phyloP scores from a whole-genome alignment of 73 alveolate species.

The Stentor coeruleus region DNA sequence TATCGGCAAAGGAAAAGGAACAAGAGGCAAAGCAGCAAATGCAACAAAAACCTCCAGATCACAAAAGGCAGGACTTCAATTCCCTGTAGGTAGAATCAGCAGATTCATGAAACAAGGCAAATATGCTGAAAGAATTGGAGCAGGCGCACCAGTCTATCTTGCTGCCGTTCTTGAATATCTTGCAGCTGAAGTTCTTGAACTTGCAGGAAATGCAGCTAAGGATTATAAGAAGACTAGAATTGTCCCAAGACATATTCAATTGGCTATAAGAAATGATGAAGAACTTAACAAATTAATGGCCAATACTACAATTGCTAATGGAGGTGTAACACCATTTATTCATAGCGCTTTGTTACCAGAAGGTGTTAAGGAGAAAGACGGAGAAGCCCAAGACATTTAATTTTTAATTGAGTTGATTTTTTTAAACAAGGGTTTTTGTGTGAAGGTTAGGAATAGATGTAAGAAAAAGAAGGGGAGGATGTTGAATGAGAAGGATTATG shows the following conservation, averaged over 20 bases:
- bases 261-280: conserved; percentile 53
- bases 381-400: too few relatives aligned
- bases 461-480: too few relatives aligned
- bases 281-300: conserved; percentile 63
- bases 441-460: too few relatives aligned
- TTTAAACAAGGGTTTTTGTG: too few relatives aligned
- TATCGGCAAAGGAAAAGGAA: conserved; percentile 16
- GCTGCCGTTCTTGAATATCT: conserved; percentile 74
- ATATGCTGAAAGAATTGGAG: too few relatives aligned
- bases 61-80: conserved; percentile 68
- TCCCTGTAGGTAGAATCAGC: conserved; percentile 76
- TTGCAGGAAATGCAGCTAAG: conserved; percentile 67
- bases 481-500: too few relatives aligned
- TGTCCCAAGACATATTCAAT: conserved; percentile 55
- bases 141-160: too few relatives aligned
- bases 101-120: conserved; percentile 56
- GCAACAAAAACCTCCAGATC: not conserved
- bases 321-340: too few relatives aligned
- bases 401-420: too few relatives aligned
- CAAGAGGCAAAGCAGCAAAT: too few relatives aligned
- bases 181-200: conserved; percentile 63
- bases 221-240: conserved; percentile 49
- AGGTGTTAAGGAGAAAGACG: too few relatives aligned
- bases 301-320: conserved; percentile 64
- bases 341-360: too few relatives aligned